Evolutionary conservation across 441 rosid genomes (phyloP), one percentile per base, ranked within the genome.

Genomic region (Manihot esculenta): DNA sequence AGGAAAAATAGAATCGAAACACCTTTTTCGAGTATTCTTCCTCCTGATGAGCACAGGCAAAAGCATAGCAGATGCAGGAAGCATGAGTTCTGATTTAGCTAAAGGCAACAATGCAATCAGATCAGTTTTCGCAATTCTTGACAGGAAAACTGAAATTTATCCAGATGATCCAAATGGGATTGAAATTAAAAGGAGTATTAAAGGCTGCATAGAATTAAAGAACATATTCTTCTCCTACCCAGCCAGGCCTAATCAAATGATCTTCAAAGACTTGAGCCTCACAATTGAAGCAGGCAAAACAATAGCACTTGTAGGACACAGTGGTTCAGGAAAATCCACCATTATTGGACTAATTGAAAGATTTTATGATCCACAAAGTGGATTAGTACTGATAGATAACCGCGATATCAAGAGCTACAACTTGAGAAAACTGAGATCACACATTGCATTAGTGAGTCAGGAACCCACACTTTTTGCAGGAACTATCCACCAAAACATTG

Each of bases 291-390:
- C 83, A 45, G 84, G 86, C 68, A 74, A 79, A 33, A 76, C 82
- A 49, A 60, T 81, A 21, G 83, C 86, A 44, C 76, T 85, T 11
- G 84, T 85, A 0, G 86, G 89, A 58, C 81, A 76, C 55, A 83
- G 84, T 27, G 86, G 86, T 13, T 81, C 85, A 7, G 89, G 89
- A 27, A 85, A 85, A 72, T 83, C 89, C 9, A 85, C 85, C n/a
- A 62, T 83, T 33, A 74, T 85, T 23, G 78, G 78, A 27, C 56
- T 85, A 30, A 78, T 85, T 4, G 88, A 85, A 68, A 74, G 88
- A 71, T 85, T 85, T 62, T 85, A 85, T 45, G 83, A 85, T 48
- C 85, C 86, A 0, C 48, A 42, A 27, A 74, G 73, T 10, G 88
- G 86, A 59, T 58, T 66, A 14, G 68, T 85, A 13, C 54, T 72